Evolutionary conservation across 139 green algal species (phyloP).

Genomic region (Dunaliella sp.): DNA sequence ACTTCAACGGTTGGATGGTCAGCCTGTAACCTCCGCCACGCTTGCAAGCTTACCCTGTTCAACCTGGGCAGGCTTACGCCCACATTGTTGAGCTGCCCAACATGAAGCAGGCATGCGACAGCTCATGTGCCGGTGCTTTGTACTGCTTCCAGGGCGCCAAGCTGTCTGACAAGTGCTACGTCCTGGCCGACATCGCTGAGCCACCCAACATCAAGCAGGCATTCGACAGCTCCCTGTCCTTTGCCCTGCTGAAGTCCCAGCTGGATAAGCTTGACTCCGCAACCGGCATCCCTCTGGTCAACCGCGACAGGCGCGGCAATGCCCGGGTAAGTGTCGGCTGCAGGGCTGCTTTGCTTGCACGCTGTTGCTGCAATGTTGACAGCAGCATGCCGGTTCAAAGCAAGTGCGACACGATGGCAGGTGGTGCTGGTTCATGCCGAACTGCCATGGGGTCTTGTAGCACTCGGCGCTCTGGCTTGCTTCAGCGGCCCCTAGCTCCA

Average conservation of each 20-base stretch:
- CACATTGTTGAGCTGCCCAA: conserved; percentile 48
- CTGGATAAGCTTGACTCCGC: conserved; percentile 42
- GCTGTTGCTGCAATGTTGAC: too few relatives aligned
- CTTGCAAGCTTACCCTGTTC: too few relatives aligned
- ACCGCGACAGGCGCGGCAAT: conserved; percentile 24
- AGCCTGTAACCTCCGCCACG: too few relatives aligned
- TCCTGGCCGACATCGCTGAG: conserved; percentile 46
- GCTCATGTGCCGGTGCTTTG: conserved; percentile 16
- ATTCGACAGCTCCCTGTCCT: conserved; percentile 31
- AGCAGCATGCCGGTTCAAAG: too few relatives aligned
- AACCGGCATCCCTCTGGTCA: conserved; percentile 32
- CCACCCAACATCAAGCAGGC: conserved; percentile 44
- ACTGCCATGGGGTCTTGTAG: too few relatives aligned
- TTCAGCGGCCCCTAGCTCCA: too few relatives aligned
- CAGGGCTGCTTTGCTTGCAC: too few relatives aligned
- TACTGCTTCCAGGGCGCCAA: conserved; percentile 21
- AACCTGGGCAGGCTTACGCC: too few relatives aligned
- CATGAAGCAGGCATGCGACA: conserved; percentile 40
- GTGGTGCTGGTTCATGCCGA: too few relatives aligned
- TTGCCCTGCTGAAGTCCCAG: conserved; percentile 40
- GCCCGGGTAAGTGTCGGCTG: background rate
- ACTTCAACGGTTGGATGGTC: too few relatives aligned
- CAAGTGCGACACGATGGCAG: too few relatives aligned
- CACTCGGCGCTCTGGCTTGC: too few relatives aligned
- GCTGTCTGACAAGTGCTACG: conserved; percentile 28